Evolutionary conservation across 176 grass and related monocot species (phyloP), one percentile per base, ranked within the genome.

Genomic region (Eleusine coracana): DNA sequence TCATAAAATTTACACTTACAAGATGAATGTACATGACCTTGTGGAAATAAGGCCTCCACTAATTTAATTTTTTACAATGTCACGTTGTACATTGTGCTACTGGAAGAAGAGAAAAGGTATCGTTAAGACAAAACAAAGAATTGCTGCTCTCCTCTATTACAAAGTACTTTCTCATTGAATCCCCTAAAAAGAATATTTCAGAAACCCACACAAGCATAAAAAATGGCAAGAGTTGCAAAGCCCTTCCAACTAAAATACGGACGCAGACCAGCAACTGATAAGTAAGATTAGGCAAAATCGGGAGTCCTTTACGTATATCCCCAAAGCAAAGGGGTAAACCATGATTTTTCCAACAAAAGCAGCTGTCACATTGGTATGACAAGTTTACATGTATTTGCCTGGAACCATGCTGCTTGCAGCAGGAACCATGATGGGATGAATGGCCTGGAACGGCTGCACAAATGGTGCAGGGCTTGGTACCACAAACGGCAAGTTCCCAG

Each of bases 161-260:
- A 83, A 69, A 85, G 74, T 76, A 78, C 75, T 46, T 10, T 78
- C 39, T 56, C 34, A 18, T 75, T 61, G 46, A 79, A 31, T 38
- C 73, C 55, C 8, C 76, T 27, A 14, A 66, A 66, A 86, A 82
- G 55, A 89, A 85, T 70, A 67, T 78, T 61, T 65, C 28, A 3
- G 41, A 73, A 77, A 82, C 62, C 48, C 79, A 86, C 79, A 66
- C 67, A 21, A 85, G 46, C 54, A 55, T 82, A 62, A 61, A 59
- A 54, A 68, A 86, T 61, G 68, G 42, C 69, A 83, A 79, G 68
- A 74, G 84, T 87, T 83, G 88, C 88, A 83, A 79, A 86, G 88
- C 82, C 84, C 84, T 86, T 86, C 88, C 84, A 90, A 86, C 70
- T 79, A 90, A 90, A 90, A 86, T 76, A 86, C 79, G 88, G 88